These are phyloP conservation scores for Epicoccum sorghinum DNA, from an alignment of 2,329 filamentous ascomycete genomes.

Conservation along the genomic window DNA sequence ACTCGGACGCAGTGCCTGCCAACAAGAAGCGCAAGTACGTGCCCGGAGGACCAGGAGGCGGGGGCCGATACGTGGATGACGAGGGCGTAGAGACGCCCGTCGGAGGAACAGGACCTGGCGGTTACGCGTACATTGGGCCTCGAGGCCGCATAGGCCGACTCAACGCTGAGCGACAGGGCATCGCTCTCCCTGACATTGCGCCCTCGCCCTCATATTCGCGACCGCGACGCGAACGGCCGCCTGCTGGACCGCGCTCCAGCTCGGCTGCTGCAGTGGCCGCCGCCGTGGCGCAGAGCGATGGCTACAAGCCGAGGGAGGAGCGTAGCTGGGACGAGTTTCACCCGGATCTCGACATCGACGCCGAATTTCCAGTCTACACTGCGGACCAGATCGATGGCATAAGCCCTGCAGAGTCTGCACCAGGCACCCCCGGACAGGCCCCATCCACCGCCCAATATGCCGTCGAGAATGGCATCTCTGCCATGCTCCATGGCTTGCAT, in stretches of 20 bases:
- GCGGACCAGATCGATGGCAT: constrained; percentile 86
- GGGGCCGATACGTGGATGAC: constrained; percentile 80
- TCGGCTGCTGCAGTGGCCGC: constrained; percentile 89
- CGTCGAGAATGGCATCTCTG: constrained; percentile 43
- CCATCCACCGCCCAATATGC: constrained; percentile 37
- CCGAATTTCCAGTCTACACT: constrained; percentile 76
- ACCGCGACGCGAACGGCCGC: constrained; percentile 47
- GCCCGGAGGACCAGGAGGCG: constrained; percentile 84
- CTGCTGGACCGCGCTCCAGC: constrained; percentile 72
- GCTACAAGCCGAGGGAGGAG: constrained; percentile 96
- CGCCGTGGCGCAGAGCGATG: constrained; percentile 87
- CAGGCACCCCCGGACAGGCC: constrained; percentile 50
- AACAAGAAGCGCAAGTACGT: constrained; percentile 68
- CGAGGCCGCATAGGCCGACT: constrained; percentile 62
- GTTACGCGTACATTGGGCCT: constrained; percentile 58
- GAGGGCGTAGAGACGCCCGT: constrained; percentile 67
- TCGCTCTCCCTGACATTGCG: constrained; percentile 53
- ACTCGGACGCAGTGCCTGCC: constrained; percentile 52
- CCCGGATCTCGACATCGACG: constrained; percentile 89
- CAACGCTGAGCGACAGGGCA: constrained; percentile 50
- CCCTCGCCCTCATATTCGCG: constrained; percentile 54
- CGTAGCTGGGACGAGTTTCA: constrained; percentile 98
- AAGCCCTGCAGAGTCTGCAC: constrained; percentile 53
- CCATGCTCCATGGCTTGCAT: constrained; percentile 43
- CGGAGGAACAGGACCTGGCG: constrained; percentile 55